These are phyloP conservation scores for Lotus japonicus DNA, from an alignment of 306 rosid species.

Conservation along the genomic window DNA sequence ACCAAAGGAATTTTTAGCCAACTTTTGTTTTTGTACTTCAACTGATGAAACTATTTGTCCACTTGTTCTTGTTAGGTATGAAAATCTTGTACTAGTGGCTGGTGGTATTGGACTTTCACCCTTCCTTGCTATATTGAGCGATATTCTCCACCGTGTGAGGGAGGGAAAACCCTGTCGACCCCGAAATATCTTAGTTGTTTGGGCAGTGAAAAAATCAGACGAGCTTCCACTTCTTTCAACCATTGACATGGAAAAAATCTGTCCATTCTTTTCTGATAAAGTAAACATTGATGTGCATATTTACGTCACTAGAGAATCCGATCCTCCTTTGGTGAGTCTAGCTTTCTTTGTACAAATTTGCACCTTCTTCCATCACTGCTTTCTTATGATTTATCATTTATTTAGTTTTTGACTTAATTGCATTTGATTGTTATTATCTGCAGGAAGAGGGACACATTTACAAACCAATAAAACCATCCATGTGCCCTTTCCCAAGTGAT, in stretches of 20 bases:
- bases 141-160: constrained; percentile 64
- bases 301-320: constrained; percentile 74
- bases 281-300: constrained; percentile 50
- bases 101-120: constrained; percentile 98
- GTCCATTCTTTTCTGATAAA: constrained; percentile 50
- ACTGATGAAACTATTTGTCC: neutral
- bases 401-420: neutral
- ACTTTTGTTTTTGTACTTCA: neutral
- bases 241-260: constrained; percentile 60
- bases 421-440: constrained; percentile 14
- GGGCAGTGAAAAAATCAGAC: constrained; percentile 78
- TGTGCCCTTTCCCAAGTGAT: constrained; percentile 39
- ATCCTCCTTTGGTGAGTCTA: constrained; percentile 70
- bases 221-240: constrained; percentile 81
- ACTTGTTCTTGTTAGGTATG: constrained; percentile 60
- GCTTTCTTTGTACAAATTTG: neutral
- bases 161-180: constrained; percentile 71
- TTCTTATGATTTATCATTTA: neutral
- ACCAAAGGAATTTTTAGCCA: neutral
- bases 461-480: constrained; percentile 32
- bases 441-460: constrained; percentile 68
- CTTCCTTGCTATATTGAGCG: constrained; percentile 84
- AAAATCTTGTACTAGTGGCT: constrained; percentile 79
- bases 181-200: constrained; percentile 55
- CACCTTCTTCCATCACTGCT: neutral